Conservation (phyloP, 305 asterid species). For the Andrographis paniculata region DNA sequence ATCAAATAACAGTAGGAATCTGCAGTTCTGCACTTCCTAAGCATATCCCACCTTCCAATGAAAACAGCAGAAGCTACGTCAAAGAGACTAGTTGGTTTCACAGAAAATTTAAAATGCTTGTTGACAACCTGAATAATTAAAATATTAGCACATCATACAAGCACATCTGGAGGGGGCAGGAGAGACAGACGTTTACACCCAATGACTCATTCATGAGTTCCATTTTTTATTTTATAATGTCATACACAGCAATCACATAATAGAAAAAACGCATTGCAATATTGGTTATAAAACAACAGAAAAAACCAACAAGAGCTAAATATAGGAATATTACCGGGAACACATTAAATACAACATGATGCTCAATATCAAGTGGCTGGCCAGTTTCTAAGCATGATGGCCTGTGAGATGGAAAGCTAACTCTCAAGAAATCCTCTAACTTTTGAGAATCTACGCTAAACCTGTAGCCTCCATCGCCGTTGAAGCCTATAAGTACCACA, state of each 20-base stretch:
- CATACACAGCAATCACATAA: slow-evolving; percentile 2
- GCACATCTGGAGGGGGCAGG: no score
- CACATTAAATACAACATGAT: slow-evolving; percentile 72
- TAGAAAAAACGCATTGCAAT: not conserved
- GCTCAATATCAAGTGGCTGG: slow-evolving; percentile 93
- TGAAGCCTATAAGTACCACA: slow-evolving; percentile 86
- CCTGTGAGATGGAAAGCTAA: slow-evolving; percentile 78
- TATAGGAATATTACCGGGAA: slow-evolving; percentile 58
- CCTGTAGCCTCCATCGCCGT: slow-evolving; percentile 89
- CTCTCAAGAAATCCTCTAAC: slow-evolving; percentile 84
- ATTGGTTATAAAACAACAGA: slow-evolving; percentile 4
- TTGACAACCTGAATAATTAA: no score
- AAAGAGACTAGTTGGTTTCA: not conserved
- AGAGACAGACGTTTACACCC: slow-evolving; percentile 2
- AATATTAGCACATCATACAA: no score
- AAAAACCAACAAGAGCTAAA: slow-evolving; percentile 14
- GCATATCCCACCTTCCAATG: no score
- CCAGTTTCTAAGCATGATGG: slow-evolving; percentile 95
- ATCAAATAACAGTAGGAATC: no score
- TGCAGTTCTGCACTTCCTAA: no score
- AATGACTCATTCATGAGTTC: slow-evolving; percentile 5
- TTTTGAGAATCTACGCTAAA: slow-evolving; percentile 65
- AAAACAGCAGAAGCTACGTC: not conserved
- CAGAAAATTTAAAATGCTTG: not conserved
- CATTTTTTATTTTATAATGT: slow-evolving; percentile 1